phyloP scores from a whole-genome alignment of 768 basidiomycete species.

The Boletus tylopilopsis region DNA sequence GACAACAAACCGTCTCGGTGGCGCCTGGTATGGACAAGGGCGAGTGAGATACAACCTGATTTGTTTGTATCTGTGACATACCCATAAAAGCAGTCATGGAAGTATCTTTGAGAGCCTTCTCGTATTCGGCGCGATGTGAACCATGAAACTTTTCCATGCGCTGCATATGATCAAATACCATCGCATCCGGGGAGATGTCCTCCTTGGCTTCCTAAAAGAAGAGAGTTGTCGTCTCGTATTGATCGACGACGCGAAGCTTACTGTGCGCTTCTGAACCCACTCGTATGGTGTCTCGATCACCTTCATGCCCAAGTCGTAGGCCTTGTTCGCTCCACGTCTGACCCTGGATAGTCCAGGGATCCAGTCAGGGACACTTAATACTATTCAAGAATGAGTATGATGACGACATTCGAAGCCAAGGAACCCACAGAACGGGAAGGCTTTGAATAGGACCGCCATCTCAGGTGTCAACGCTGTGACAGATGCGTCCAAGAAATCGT shows the following conservation, averaged over 20 bases:
- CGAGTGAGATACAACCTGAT: background rate
- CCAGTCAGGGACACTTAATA: slow-evolving; percentile 24
- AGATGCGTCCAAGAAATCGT: slow-evolving; percentile 3
- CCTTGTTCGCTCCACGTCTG: slow-evolving; percentile 28
- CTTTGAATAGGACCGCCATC: slow-evolving; percentile 8
- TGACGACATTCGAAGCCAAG: background rate
- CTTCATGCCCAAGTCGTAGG: background rate
- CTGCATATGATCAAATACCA: background rate
- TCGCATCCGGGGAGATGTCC: background rate
- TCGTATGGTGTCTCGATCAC: background rate
- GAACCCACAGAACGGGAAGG: slow-evolving; percentile 1
- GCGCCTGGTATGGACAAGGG: background rate
- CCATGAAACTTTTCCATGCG: slow-evolving; percentile 15
- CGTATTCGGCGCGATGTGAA: background rate
- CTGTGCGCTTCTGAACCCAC: background rate
- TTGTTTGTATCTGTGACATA: background rate
- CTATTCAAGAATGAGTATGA: background rate
- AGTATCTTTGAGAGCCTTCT: background rate
- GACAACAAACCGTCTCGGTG: slow-evolving; percentile 6
- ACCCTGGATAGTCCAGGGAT: slow-evolving; percentile 35
- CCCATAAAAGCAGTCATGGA: background rate
- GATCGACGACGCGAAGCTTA: background rate
- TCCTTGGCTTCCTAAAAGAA: background rate
- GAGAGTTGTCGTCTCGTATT: background rate
- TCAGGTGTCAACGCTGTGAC: slow-evolving; percentile 4